Conservation (phyloP, 306 rosid species). For the Sphenostylis stenocarpa region DNA sequence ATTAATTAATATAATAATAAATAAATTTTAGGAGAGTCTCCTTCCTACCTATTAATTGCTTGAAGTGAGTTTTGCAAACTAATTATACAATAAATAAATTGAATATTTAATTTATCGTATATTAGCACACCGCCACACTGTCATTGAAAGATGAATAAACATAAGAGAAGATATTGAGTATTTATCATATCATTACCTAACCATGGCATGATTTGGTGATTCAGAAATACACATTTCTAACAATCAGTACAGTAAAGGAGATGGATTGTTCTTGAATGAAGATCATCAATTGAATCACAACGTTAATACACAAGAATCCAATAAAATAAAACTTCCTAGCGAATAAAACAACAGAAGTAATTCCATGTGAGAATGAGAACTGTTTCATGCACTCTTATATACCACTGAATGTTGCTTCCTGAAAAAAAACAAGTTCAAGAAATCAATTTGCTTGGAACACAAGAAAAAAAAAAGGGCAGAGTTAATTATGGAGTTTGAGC, state of each 20-base stretch:
- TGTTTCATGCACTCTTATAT: slow-evolving; percentile 40
- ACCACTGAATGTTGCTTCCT: slow-evolving; percentile 44
- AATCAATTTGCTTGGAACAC: slow-evolving; percentile 30
- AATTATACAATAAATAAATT: too few relatives aligned
- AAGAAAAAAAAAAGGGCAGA: slow-evolving; percentile 21
- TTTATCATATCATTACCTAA: not conserved
- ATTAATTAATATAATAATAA: too few relatives aligned
- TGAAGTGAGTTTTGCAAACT: too few relatives aligned
- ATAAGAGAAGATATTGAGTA: not conserved
- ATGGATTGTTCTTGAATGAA: slow-evolving; percentile 36
- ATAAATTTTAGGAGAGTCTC: too few relatives aligned
- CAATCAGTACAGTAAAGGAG: not conserved
- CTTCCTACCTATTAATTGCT: too few relatives aligned
- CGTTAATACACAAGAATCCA: slow-evolving; percentile 52
- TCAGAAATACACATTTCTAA: not conserved
- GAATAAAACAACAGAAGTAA: slow-evolving; percentile 32
- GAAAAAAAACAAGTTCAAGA: slow-evolving; percentile 34
- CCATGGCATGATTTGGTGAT: not conserved
- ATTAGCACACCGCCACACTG: too few relatives aligned
- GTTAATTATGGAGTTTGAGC: slow-evolving; percentile 69
- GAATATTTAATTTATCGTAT: too few relatives aligned
- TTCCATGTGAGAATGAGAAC: slow-evolving; percentile 29
- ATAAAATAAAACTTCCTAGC: slow-evolving; percentile 29
- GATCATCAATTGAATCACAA: slow-evolving; percentile 54
- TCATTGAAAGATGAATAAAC: not conserved